A percentile compares a stretch with the other conserved stretches of the same genome.
Evolutionary conservation across 148 eudicot species (phyloP).

Genomic region (Diospyros lotus): DNA sequence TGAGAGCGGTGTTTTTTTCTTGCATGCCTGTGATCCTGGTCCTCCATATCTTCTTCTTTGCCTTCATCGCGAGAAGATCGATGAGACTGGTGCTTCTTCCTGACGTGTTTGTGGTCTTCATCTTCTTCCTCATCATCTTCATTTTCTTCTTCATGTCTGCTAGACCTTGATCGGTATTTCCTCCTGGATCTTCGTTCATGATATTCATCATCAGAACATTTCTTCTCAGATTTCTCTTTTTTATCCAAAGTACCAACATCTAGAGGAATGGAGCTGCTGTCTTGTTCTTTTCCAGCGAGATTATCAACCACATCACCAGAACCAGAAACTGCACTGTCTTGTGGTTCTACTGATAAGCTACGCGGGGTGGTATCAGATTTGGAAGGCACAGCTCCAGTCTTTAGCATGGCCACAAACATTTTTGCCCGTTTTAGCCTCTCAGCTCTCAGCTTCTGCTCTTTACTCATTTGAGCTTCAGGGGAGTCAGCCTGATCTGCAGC

Average conservation of each 20-base stretch:
- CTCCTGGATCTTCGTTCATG: slow-evolving; percentile 36
- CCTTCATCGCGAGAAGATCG: slow-evolving; percentile 7
- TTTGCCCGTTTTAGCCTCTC: slow-evolving; percentile 91
- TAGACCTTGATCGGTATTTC: slow-evolving; percentile 62
- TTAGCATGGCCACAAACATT: slow-evolving; percentile 89
- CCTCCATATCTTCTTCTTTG: slow-evolving; percentile 24
- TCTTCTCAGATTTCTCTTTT: slow-evolving; percentile 30
- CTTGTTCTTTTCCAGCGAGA: slow-evolving; percentile 36
- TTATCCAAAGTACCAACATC: slow-evolving; percentile 27
- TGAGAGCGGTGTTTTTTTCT: slow-evolving; percentile 48
- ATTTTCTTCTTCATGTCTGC: slow-evolving; percentile 27
- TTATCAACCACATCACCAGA: slow-evolving; percentile 17
- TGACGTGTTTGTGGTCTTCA: slow-evolving; percentile 23
- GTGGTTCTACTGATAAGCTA: slow-evolving; percentile 55
- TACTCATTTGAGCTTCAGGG: slow-evolving; percentile 53
- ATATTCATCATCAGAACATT: slow-evolving; percentile 40
- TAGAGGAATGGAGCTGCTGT: slow-evolving; percentile 37
- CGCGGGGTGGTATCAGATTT: slow-evolving; percentile 44
- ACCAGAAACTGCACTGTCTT: slow-evolving; percentile 25
- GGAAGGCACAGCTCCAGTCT: slow-evolving; percentile 51
- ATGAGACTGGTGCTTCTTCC: slow-evolving; percentile 40
- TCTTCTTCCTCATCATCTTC: slow-evolving; percentile 20
- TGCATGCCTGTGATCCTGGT: slow-evolving; percentile 28
- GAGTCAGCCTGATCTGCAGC: slow-evolving; percentile 56
- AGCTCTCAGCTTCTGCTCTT: slow-evolving; percentile 80